These are phyloP conservation scores for Populus hybrid DNA, from an alignment of 441 rosid genomes.

Conservation along the genomic window DNA sequence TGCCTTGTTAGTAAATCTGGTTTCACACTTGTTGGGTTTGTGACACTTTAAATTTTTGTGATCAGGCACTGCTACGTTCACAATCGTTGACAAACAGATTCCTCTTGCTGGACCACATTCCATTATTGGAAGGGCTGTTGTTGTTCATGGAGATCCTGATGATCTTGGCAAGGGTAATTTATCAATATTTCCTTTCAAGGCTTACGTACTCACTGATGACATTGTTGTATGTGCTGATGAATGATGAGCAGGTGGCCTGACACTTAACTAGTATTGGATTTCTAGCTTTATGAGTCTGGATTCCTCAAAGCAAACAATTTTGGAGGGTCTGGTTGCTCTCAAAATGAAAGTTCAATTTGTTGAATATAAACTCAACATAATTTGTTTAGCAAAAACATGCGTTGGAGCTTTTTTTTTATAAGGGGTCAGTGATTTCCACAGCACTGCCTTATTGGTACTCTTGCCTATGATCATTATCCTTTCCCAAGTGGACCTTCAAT, in stretches of 20 bases:
- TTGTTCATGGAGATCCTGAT: slow-evolving; percentile 90
- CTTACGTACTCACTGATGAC: neutral
- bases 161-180: slow-evolving; percentile 89
- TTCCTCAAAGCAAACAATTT: neutral
- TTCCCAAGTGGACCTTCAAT: neutral
- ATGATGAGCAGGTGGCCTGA: neutral
- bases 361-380: neutral
- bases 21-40: neutral
- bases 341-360: neutral
- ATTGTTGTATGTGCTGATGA: neutral
- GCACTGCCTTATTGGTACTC: neutral
- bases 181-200: neutral
- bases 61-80: slow-evolving; percentile 66
- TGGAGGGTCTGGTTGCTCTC: neutral
- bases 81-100: slow-evolving; percentile 72
- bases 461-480: neutral
- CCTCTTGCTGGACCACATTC: slow-evolving; percentile 83
- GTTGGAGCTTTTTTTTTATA: neutral
- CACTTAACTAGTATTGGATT: neutral
- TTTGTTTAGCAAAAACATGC: neutral
- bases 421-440: neutral
- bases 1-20: neutral
- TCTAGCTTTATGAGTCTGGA: neutral
- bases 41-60: slow-evolving; percentile 5
- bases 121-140: slow-evolving; percentile 90